These are phyloP conservation scores for Sarocladium strictum DNA, from an alignment of 2,329 filamentous ascomycete species.

Conservation along the genomic window DNA sequence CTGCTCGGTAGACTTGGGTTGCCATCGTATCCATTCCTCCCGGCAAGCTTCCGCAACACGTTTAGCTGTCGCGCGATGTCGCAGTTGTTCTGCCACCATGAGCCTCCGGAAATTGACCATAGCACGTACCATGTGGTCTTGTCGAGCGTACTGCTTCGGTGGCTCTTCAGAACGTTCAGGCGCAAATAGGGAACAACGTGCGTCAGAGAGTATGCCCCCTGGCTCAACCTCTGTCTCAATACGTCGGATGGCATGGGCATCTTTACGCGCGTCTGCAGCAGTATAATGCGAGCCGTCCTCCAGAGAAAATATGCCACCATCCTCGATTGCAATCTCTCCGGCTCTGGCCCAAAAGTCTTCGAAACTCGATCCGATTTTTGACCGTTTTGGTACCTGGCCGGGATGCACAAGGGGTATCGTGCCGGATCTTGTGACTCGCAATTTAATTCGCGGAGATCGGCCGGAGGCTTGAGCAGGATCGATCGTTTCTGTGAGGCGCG, in stretches of 20 bases:
- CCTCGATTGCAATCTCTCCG: conserved; percentile 45
- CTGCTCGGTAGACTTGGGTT: conserved; percentile 74
- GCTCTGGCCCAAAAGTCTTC: conserved; percentile 52
- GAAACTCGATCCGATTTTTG: conserved; percentile 48
- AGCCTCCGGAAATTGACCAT: conserved; percentile 75
- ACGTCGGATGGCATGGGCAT: conserved; percentile 63
- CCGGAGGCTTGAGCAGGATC: conserved; percentile 17
- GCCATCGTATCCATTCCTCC: conserved; percentile 67
- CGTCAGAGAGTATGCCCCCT: conserved; percentile 68
- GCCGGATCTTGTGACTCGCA: conserved; percentile 34
- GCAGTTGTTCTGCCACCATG: conserved; percentile 70
- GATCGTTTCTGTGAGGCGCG: conserved; percentile 29
- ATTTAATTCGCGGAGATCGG: conserved; percentile 40
- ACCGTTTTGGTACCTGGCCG: conserved; percentile 46
- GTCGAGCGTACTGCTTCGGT: conserved; percentile 74
- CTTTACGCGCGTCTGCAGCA: conserved; percentile 55
- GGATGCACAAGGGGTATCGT: conserved; percentile 54
- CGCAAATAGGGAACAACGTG: conserved; percentile 64
- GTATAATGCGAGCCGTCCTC: conserved; percentile 55
- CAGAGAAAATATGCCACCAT: conserved; percentile 48
- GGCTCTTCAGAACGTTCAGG: conserved; percentile 70
- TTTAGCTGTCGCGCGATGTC: conserved; percentile 73
- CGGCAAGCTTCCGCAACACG: conserved; percentile 71
- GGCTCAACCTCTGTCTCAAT: conserved; percentile 68
- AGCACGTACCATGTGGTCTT: conserved; percentile 78